Conservation (phyloP, 306 rosid genomes). For the Vachellia collinsii region DNA sequence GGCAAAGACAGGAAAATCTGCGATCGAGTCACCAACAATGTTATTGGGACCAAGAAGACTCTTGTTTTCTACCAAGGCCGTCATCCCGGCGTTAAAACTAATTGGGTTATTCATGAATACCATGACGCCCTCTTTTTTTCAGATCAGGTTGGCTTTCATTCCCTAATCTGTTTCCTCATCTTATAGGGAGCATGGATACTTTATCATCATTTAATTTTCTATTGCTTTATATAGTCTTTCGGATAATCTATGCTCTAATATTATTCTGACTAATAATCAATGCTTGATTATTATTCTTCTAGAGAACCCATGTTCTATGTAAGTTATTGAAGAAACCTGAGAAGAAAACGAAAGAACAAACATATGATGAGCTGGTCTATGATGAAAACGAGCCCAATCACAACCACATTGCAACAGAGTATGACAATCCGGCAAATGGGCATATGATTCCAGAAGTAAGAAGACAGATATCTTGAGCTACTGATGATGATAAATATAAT, state of each 20-base stretch:
- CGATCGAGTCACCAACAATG: no score
- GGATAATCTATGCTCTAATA: no score
- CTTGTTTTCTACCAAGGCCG: slow-evolving; percentile 56
- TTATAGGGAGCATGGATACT: no score
- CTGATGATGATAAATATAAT: no score
- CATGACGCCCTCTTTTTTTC: neutral
- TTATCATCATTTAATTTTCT: no score
- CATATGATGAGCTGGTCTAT: no score
- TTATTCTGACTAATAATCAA: no score
- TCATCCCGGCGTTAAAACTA: slow-evolving; percentile 21
- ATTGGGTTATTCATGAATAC: slow-evolving; percentile 62
- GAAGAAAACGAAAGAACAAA: slow-evolving; percentile 28
- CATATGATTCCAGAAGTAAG: slow-evolving; percentile 44
- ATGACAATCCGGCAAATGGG: neutral
- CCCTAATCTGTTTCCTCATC: neutral
- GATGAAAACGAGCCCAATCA: slow-evolving; percentile 41
- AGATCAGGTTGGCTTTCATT: no score
- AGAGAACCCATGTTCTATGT: slow-evolving; percentile 53
- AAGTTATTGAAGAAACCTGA: slow-evolving; percentile 46
- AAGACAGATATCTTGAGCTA: neutral
- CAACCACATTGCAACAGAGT: slow-evolving; percentile 8
- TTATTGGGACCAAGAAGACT: slow-evolving; percentile 30
- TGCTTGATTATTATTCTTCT: no score
- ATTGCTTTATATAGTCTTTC: no score
- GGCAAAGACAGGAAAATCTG: no score